Base-by-base conservation (phyloP, 108 stramenopile genomes). In the Pelagomonas calceolata region DNA sequence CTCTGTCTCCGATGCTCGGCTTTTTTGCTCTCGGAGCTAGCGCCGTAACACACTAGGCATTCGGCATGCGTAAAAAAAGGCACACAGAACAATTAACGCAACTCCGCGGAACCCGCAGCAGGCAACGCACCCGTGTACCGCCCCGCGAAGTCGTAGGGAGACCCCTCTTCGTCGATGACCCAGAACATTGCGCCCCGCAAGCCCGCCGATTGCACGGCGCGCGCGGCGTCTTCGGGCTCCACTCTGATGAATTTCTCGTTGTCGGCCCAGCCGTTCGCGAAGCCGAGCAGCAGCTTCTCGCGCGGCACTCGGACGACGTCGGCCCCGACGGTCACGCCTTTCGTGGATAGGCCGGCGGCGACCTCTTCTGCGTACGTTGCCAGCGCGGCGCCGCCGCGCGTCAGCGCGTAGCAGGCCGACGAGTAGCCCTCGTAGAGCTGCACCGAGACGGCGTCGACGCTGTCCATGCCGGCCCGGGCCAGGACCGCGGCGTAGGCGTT, bases 341-440 rank as follows among this genome's bases (percentile, higher is more conserved):
- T n/a, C 39, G 39, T 43, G 39, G 39, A 43, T 5, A 64, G 71
- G 36, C 71, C 30, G 32, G 16, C 36, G 35, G 36, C 32, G 60
- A 72, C n/a, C n/a, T n/a, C n/a, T n/a, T n/a, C n/a, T n/a, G n/a
- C n/a, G 39, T 72, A 71, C 29, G 26, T 31, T 10, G 21, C 64
- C 30, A 36, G 64, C 7, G 32, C 0, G 65, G 43, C 32, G 44
- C 72, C 72, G 17, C 39, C 29, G 39, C 60, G 31, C 21, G 45
- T 37, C 36, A 37, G 60, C 36, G 34, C 43, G 79, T 90, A 78
- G 33, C 79, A 81, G 36, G 87, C 88, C 30, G 80, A 77, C 63
- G 89, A 86, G 68, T 87, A 90, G 37, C 84, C 81, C 78, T 93
- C 92, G 71, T 93, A 93, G 33, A 93, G 80, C 68, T 93, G 92